Conservation (phyloP, 2,329 filamentous ascomycete species). For the Tolypocladium amazonense region DNA sequence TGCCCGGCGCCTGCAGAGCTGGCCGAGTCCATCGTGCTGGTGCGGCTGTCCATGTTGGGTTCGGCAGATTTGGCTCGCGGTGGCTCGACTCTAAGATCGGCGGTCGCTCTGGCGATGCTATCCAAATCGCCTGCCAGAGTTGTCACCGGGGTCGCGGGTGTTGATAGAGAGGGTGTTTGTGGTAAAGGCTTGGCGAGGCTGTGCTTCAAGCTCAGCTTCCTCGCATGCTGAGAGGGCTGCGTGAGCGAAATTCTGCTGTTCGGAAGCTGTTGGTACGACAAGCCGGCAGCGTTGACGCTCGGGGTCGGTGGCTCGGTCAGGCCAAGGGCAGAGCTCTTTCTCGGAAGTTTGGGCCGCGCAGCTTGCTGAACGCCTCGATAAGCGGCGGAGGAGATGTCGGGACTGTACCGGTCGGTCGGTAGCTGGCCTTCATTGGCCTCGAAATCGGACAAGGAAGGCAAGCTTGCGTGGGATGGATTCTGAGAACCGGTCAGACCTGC, state of each 20-base stretch:
- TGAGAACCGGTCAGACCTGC: conserved; percentile 21
- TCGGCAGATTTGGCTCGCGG: conserved; percentile 5
- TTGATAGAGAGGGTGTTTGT: conserved; percentile 29
- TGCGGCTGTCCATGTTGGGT: conserved; percentile 27
- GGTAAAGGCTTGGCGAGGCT: conserved; percentile 49
- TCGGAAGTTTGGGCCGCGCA: conserved; percentile 29
- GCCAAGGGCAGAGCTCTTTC: conserved; percentile 32
- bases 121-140: conserved; percentile 3
- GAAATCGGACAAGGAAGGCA: conserved; percentile 32
- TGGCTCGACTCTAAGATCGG: neutral
- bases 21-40: conserved; percentile 39
- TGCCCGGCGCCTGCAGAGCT: conserved; percentile 21
- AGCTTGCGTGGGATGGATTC: conserved; percentile 16
- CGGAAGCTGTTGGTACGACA: conserved; percentile 3
- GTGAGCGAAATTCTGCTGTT: conserved; percentile 8
- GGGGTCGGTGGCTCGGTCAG: conserved; percentile 17
- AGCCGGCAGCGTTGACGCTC: neutral
- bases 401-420: conserved; percentile 21
- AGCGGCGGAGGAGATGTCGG: conserved; percentile 39
- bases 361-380: conserved; percentile 41
- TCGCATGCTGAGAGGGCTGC: conserved; percentile 33
- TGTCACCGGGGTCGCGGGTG: conserved; percentile 15
- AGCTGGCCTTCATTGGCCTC: conserved; percentile 27
- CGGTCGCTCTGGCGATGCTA: conserved; percentile 12
- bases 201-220: conserved; percentile 42